Base-by-base conservation (phyloP, 768 basidiomycete genomes). In the Tylopilus subfusipes region DNA sequence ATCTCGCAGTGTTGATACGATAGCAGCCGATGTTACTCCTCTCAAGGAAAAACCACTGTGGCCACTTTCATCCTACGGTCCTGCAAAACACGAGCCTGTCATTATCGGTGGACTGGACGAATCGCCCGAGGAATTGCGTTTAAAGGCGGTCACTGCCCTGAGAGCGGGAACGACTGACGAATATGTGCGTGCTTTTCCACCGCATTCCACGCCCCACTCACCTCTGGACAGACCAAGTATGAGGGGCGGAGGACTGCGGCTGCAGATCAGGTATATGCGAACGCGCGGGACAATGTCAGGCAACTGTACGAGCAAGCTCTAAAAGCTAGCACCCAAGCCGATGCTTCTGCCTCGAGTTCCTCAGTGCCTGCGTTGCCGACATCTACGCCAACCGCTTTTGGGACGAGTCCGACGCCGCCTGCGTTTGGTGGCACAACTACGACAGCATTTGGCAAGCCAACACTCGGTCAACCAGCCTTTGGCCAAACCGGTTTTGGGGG, bases 21-120 rank as follows among this genome's bases (percentile, higher is more conserved):
- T 96, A 42, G 66, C 65, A n/a, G 71, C 72, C 30, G 93, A 95
- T 59, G 67, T 95, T 9, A 81, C 79, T 1, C 72, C 72, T 3
- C 64, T 67, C 21, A 74, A 71, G 21, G 92, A 94, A 16, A 86
- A 83, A 63, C 93, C 93, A 0, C 42, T 78, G 13, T 97, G 89
- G 86, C 86, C 87, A 14, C 73, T 95, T 0, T 85, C 90, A 0
- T 86, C 82, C 0, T 95, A 89, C 66, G 92, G 78, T 0, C 82
- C 90, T 21, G 81, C 83, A 4, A 96, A 94, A 65, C 63, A 78
- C 55, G 90, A 93, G 58, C 83, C 83, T 0, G 81, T 75, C 21
- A 59, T 95, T 6, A 68, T 97, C 18, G 52, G 71, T 10, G 84
- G 82, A 3, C 69, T 87, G 30, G 93, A 97, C 58, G 76, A 86